Evolutionary conservation across 208 protist genomes (phyloP), one percentile per base, ranked within the genome.

Genomic region (Blastocrithidia nonstop): DNA sequence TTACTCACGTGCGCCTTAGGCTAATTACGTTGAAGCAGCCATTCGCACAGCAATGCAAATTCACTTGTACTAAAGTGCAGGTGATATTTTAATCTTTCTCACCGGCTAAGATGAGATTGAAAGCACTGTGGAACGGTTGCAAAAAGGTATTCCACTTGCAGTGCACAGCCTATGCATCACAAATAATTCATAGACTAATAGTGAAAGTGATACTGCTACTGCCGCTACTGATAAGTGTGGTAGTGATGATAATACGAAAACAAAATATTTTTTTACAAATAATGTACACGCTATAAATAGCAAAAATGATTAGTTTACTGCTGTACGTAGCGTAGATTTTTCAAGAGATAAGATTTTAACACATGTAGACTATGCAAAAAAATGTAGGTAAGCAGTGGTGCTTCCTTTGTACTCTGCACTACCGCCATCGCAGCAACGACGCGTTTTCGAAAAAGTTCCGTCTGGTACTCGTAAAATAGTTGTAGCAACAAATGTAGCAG

Each of bases 101-200:
- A 99, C 98, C 4, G 97, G 97, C 39, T 91, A 98, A 55, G 90
- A 97, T 55, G 98, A 99, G 55, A 99, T 99, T 70, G 96, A 99
- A 54, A 96, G 93, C 1, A 83, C 95, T 0, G 97, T 96, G 55
- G 82, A 99, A 53, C 94, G 97, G 15, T 58, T 99, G 11, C 75
- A 80, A 40, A 77, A 81, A 37, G 69, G 83, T 4, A 90, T 71
- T 22, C 44, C 51, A 20, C 83, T 85, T 68, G 70, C 81, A 15
- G 76, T 83, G 51, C 76, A 86, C 54, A 81, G 69, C 59, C 66
- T 65, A n/a, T 61, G 60, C 17, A 75, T n/a, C n/a, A n/a, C n/a
- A n/a, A n/a, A n/a, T n/a, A n/a, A n/a, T n/a, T n/a, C n/a, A n/a
- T n/a, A n/a, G n/a, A n/a, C n/a, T n/a, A n/a, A n/a, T n/a, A n/a